phyloP scores from a whole-genome alignment of 2,329 filamentous ascomycete species.

The Sordariomycetes sp. region DNA sequence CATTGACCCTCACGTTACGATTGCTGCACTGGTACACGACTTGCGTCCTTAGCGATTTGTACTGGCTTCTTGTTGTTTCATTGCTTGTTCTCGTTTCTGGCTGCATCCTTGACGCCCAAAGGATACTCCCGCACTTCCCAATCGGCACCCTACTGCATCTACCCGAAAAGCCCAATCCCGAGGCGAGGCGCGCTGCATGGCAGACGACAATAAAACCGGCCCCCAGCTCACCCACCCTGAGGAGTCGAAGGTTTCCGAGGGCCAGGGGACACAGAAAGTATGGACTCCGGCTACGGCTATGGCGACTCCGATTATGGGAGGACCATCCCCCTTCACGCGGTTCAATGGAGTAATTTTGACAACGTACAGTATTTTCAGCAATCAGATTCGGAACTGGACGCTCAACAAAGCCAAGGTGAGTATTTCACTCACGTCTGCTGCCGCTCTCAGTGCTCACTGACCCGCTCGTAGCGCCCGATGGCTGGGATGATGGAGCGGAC shows the following conservation, averaged over 20 bases:
- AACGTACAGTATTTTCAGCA: constrained; percentile 6
- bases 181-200: constrained; percentile 1
- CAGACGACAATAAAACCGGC: constrained; percentile 1
- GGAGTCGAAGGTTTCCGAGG: constrained; percentile 1
- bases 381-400: constrained; percentile 5
- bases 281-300: not conserved
- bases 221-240: constrained; percentile 3
- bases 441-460: too few species aligned
- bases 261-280: constrained; percentile 2
- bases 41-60: not conserved
- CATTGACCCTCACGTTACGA: too few species aligned
- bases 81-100: not conserved
- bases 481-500: not conserved
- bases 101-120: constrained; percentile 2
- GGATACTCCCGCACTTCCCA: not conserved
- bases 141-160: constrained; percentile 3
- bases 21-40: not conserved
- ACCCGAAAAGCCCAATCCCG: constrained; percentile 3
- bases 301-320: not conserved
- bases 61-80: not conserved
- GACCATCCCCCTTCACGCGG: constrained; percentile 1
- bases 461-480: not conserved
- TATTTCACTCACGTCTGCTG: too few species aligned
- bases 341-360: constrained; percentile 6
- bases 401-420: constrained; percentile 4